Base-by-base conservation (phyloP, 495 filamentous ascomycete genomes). In the Apiosordaria backusii region DNA sequence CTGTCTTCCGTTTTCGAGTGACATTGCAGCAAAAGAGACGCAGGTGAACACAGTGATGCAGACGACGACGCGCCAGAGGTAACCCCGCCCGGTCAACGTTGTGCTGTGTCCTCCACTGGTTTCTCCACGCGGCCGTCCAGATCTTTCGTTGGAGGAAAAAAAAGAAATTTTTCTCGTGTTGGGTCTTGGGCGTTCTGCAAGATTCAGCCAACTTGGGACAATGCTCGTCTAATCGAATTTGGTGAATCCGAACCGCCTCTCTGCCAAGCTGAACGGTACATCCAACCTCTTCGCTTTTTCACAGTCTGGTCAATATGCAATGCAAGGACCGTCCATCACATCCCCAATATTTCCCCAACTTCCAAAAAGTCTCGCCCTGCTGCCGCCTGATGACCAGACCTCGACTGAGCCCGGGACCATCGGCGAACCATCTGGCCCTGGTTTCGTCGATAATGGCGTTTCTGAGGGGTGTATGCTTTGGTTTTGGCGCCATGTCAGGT, bases 1-100 rank as follows among this genome's bases (percentile, higher is more conserved):
- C 52, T 55, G 52, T 55, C 52, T 55, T 55, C 52, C 52, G 52
- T 55, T 55, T 55, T 55, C 52, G 52, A 55, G 52, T 45, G 19
- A 55, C 52, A 21, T 19, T 55, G 52, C 52, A 55, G n/a, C n/a
- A 5, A 55, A 15, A 45, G 6, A 29, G 27, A 29, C 27, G 27
- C n/a, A n/a, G n/a, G n/a, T n/a, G n/a, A n/a, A 29, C 27, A 29
- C 27, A 29, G 7, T 45, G 35, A n/a, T 45, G 16, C 35, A 45
- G 35, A 29, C 27, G 7, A 29, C 3, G 5, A 45, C 35, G 5
- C 35, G 35, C 35, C 35, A 15, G 5, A 45, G 5, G 35, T 45
- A 45, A 45, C 35, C 35, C 35, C 35, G 4, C 29, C 29, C 29
- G 29, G 29, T 10, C 29, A 35, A 35, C 35, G 35, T 45, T 23